Evolutionary conservation across 192 early-diverging fungal species (phyloP).

Genomic region (Phlyctochytrium bullatum): DNA sequence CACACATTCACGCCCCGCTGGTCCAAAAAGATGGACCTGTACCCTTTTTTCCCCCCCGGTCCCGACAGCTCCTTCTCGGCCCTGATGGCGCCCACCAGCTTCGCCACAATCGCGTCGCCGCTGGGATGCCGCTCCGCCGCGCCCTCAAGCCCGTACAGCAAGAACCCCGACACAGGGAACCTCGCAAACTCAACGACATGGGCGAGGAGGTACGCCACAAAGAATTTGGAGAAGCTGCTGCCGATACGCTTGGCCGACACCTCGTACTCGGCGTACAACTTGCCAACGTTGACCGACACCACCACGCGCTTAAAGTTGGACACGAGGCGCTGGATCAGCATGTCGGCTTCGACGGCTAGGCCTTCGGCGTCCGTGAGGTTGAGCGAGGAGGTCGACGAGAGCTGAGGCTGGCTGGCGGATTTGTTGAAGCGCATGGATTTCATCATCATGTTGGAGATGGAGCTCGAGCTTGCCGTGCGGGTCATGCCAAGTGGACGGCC

Average conservation of each 20-base stretch:
- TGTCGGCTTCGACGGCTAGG: background rate
- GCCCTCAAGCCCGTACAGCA: background rate
- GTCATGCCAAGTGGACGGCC: too few species aligned
- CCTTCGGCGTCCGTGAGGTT: background rate
- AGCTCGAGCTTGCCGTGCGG: too few species aligned
- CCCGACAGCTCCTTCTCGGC: background rate
- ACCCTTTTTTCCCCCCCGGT: background rate
- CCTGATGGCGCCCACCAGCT: slow-evolving; percentile 1
- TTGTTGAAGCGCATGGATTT: background rate
- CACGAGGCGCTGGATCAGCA: background rate
- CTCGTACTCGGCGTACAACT: background rate
- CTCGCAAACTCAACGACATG: background rate
- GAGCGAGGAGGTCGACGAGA: background rate
- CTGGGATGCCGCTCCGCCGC: background rate
- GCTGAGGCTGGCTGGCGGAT: background rate
- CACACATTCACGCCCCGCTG: background rate
- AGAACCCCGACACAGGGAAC: background rate
- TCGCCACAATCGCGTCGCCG: background rate
- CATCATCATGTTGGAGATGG: background rate
- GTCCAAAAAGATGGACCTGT: background rate
- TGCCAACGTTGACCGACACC: background rate
- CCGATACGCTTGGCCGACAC: background rate
- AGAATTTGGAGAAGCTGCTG: background rate
- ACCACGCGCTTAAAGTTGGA: background rate
- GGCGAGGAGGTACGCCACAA: background rate